Evolutionary conservation across 2,329 filamentous ascomycete genomes (phyloP).

Genomic region (Fusarium transvaalense): DNA sequence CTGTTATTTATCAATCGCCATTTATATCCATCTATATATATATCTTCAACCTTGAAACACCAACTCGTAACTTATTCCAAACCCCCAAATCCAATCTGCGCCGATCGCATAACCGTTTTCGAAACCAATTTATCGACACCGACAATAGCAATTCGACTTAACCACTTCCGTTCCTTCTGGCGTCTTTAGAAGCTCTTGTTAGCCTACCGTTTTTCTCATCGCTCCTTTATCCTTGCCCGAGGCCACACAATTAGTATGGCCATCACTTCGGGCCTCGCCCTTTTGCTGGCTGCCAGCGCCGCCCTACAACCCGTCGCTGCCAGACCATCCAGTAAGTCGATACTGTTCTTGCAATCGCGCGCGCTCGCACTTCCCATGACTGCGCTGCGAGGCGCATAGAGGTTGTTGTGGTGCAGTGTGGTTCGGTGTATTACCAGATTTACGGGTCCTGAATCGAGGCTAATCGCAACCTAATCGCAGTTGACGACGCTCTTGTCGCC

Average conservation of each 20-base stretch:
- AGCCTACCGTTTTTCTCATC: constrained; percentile 6
- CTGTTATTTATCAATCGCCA: background rate
- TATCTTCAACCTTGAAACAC: background rate
- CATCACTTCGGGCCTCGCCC: constrained; percentile 42
- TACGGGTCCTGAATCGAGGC: constrained; percentile 2
- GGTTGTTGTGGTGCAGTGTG: background rate
- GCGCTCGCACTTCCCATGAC: background rate
- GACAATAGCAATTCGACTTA: constrained; percentile 3
- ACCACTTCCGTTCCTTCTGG: constrained; percentile 9
- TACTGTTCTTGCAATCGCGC: background rate
- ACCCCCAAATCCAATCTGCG: no score
- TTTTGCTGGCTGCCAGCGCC: constrained; percentile 46
- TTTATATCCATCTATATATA: background rate
- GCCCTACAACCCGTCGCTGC: constrained; percentile 38
- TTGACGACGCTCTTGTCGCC: constrained; percentile 29
- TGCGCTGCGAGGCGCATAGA: constrained; percentile 1
- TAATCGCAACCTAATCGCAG: constrained; percentile 37
- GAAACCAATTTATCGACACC: constrained; percentile 19
- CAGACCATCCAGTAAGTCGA: constrained; percentile 39
- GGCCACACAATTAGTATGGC: constrained; percentile 36
- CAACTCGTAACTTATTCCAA: background rate
- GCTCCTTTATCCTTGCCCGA: constrained; percentile 1
- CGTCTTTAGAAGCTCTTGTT: constrained; percentile 3
- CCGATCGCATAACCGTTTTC: constrained; percentile 5
- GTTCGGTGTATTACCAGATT: background rate